Percentiles rank a stretch among this genome's conserved stretches.
Evolutionary conservation across 1,139 yeast genomes (phyloP).

Genomic region (Geotrichum klebahnii): DNA sequence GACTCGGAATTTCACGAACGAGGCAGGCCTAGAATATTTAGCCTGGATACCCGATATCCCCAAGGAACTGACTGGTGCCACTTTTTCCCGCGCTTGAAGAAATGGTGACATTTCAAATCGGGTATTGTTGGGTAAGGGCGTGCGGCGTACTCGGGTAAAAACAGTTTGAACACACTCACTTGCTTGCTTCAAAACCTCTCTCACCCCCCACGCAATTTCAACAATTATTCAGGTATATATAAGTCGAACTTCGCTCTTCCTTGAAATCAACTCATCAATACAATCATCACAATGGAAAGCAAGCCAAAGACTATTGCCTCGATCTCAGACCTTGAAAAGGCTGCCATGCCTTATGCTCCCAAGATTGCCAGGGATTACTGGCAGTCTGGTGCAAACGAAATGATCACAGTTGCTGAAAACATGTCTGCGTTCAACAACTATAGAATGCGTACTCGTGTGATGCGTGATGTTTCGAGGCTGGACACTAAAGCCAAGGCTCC

Average conservation of each 20-base stretch:
- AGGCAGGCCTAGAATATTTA: no score
- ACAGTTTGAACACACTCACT: no score
- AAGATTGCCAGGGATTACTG: slow-evolving; percentile 40
- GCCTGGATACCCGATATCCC: no score
- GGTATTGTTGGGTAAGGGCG: no score
- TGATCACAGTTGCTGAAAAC: slow-evolving; percentile 38
- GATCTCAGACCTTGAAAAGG: slow-evolving; percentile 30
- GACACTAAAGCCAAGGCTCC: slow-evolving; percentile 39
- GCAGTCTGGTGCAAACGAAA: slow-evolving; percentile 41
- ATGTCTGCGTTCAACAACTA: slow-evolving; percentile 33
- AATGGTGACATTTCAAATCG: no score
- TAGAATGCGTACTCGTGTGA: slow-evolving; percentile 45
- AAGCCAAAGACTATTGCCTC: slow-evolving; percentile 26
- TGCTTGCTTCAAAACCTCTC: no score
- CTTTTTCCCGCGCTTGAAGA: no score
- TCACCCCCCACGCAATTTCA: no score
- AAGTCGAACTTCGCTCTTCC: not conserved
- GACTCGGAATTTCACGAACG: no score
- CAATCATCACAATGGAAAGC: slow-evolving; percentile 16
- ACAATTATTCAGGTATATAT: no score
- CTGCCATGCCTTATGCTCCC: slow-evolving; percentile 31
- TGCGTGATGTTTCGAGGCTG: slow-evolving; percentile 43
- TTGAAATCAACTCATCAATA: not conserved
- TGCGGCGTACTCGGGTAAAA: no score
- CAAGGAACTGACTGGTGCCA: no score